Conservation (phyloP, 23 red algal species). For the Chondrus crispus region DNA sequence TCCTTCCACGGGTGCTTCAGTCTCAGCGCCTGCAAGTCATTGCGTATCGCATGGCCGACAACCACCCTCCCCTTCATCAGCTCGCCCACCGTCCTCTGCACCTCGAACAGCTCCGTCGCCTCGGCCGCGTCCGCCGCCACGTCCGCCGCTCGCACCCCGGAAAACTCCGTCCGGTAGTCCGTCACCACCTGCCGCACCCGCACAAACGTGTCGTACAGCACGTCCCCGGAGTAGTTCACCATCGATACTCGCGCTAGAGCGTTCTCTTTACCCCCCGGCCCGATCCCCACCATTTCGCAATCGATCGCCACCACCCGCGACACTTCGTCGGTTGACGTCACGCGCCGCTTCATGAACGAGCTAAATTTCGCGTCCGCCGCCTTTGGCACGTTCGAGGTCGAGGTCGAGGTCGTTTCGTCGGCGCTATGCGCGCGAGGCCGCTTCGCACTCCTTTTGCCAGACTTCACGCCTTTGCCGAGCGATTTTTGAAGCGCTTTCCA, state of each 20-base stretch:
- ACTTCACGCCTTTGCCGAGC: background rate
- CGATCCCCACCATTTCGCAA: slow-evolving; percentile 98
- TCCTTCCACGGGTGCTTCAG: slow-evolving; percentile 80
- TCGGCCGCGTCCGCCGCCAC: background rate
- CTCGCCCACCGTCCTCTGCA: slow-evolving; percentile 57
- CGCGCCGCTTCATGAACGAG: slow-evolving; percentile 52
- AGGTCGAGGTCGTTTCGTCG: background rate
- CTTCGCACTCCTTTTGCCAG: background rate
- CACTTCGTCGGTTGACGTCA: slow-evolving; percentile 5
- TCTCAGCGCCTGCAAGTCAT: slow-evolving; percentile 83
- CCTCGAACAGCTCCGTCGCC: slow-evolving; percentile 55
- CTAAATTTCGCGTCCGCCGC: slow-evolving; percentile 4
- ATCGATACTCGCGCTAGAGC: slow-evolving; percentile 92
- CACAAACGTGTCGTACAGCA: slow-evolving; percentile 86
- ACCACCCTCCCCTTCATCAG: slow-evolving; percentile 71
- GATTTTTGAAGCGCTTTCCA: slow-evolving; percentile 52
- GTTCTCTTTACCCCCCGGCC: slow-evolving; percentile 61
- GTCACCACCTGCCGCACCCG: slow-evolving; percentile 63
- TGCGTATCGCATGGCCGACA: slow-evolving; percentile 88
- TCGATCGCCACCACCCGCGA: slow-evolving; percentile 77
- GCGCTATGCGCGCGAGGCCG: background rate
- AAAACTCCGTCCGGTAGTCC: slow-evolving; percentile 84
- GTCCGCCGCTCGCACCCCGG: slow-evolving; percentile 73
- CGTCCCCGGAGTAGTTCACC: slow-evolving; percentile 84
- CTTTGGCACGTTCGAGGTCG: background rate